phyloP scores from a whole-genome alignment of 495 filamentous ascomycete genomes.

The Lasiosphaeris hirsuta region DNA sequence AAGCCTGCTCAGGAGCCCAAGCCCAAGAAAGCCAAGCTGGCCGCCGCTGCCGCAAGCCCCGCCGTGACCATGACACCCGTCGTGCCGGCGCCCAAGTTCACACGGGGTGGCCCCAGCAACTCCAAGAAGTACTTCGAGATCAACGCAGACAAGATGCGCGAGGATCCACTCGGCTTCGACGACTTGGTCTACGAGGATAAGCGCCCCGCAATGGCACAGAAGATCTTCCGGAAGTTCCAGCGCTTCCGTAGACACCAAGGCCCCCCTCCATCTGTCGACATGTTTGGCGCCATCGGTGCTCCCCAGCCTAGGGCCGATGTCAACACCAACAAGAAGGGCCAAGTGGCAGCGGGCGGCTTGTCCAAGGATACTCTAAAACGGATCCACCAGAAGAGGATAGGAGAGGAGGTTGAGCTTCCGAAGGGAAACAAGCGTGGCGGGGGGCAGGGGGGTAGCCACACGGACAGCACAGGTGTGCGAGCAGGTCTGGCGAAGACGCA shows the following conservation, averaged over 20 bases:
- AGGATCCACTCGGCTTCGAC: conserved; percentile 27
- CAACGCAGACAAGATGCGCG: conserved; percentile 23
- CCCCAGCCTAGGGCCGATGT: not conserved
- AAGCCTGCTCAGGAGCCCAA: not conserved
- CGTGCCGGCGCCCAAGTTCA: no score
- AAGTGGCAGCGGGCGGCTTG: no score
- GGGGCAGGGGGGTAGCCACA: no score
- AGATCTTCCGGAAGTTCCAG: conserved; percentile 1
- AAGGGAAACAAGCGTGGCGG: no score
- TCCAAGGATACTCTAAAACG: no score
- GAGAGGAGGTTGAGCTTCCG: no score
- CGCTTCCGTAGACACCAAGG: conserved; percentile 7
- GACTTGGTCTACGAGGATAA: conserved; percentile 23
- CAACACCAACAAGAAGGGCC: no score
- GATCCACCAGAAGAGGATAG: no score
- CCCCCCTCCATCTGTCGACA: not conserved
- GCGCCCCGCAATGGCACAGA: conserved; percentile 1
- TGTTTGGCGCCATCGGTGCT: not conserved
- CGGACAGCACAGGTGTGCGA: no score
- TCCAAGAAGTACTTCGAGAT: conserved; percentile 17
- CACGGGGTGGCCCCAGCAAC: not conserved
- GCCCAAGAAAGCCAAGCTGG: not conserved
- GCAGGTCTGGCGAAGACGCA: no score
- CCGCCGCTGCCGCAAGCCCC: not conserved
- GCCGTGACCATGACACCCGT: no score